Evolutionary conservation across 2,329 filamentous ascomycete species (phyloP), one percentile per base, ranked within the genome.

Genomic region (Aureobasidium sp.): DNA sequence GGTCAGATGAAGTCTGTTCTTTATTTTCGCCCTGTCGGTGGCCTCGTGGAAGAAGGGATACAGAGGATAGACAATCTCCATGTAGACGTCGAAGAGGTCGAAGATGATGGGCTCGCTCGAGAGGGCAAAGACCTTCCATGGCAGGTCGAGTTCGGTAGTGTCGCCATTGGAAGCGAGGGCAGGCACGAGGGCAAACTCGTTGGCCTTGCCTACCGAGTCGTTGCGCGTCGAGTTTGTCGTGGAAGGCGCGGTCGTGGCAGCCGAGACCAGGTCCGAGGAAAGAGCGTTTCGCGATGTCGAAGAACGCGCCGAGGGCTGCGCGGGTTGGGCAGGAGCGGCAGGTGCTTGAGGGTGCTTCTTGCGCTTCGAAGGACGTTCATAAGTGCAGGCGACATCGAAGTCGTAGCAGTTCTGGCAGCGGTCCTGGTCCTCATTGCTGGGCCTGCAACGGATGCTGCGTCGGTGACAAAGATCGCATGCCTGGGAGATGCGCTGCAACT

Each of bases 41-140:
- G 73, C 73, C 39, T 74, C 74, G 66, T 83, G 78, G 65, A 83
- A 83, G 29, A 82, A 70, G 5, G 80, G 80, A 63, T 81, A 62
- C 53, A 82, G 77, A 1, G 80, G 80, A 68, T 82, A 82, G n/a
- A 82, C 76, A 47, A 80, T 75, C 62, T 82, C 78, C 68, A 80
- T 79, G 71, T 81, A 82, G 17, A 82, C 72, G 17, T 79, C 74
- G 27, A 80, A 72, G 17, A 80, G 70, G 67, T 75, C 72, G 56
- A 73, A 70, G 45, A 81, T 76, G 44, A 71, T 71, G 31, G 65
- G 67, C 55, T 75, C 70, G 66, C 71, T 74, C n/a, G 74, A 72
- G 37, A 77, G 68, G 11, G 72, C 72, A 63, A 77, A 78, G 6
- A 75, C 74, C 37, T 71, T 73, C 77, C 77, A 79, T 47, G 73